A percentile compares a stretch with the other conserved stretches of the same genome.
Evolutionary conservation across 768 basidiomycete species (phyloP).

Genomic region (Naganishia antarctica): DNA sequence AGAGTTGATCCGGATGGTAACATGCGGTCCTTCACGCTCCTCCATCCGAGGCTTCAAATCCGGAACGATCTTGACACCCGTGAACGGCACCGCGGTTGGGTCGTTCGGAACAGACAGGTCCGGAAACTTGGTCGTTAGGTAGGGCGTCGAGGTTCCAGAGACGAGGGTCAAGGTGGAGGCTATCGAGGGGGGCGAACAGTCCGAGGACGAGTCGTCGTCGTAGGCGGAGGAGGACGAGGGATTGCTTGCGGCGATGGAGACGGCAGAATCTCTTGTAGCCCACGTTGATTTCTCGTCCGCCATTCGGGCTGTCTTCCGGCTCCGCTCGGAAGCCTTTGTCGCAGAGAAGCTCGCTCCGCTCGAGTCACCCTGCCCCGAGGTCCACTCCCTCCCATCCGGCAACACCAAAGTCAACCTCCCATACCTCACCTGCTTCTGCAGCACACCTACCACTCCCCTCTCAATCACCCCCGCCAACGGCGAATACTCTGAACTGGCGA

Average conservation of each 20-base stretch:
- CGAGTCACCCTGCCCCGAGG: too few species aligned
- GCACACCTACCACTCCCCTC: not conserved
- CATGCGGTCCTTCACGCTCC: conserved; percentile 8
- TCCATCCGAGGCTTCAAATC: not conserved
- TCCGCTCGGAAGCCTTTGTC: not conserved
- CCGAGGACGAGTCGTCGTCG: not conserved
- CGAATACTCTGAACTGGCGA: not conserved
- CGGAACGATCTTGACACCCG: not conserved
- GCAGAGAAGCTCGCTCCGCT: not conserved
- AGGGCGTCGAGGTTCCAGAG: not conserved
- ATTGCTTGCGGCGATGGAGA: too few species aligned
- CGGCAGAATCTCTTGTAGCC: too few species aligned
- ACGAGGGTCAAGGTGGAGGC: not conserved
- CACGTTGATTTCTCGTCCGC: too few species aligned
- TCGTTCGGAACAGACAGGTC: not conserved
- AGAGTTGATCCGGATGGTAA: conserved; percentile 29
- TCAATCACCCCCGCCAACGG: not conserved
- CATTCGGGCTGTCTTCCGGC: too few species aligned
- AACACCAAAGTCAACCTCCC: conserved; percentile 22
- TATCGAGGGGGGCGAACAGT: not conserved
- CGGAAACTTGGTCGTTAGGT: not conserved
- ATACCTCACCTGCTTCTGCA: conserved; percentile 18
- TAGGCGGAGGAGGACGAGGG: too few species aligned
- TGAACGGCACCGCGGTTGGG: conserved; percentile 8
- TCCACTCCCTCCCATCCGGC: conserved; percentile 18